phyloP scores from a whole-genome alignment of 2,329 filamentous ascomycete genomes.

The Aspergillus sp. region DNA sequence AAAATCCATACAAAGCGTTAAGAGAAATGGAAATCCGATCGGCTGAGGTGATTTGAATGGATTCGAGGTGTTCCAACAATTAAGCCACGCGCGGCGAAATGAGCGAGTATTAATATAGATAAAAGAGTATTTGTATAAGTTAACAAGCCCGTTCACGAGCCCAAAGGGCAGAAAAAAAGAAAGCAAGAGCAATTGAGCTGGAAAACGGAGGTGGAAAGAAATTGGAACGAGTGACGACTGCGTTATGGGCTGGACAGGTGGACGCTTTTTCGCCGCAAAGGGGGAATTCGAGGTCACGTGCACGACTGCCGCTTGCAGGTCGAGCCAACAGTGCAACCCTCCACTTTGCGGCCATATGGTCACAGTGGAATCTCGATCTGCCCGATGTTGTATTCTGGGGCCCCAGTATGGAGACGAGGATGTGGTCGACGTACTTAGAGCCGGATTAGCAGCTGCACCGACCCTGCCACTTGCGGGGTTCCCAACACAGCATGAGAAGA shows the following conservation, averaged over 20 bases:
- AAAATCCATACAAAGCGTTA: conserved; percentile 1
- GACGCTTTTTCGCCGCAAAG: conserved; percentile 18
- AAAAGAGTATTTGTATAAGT: neutral
- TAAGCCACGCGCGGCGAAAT: conserved; percentile 14
- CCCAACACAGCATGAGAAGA: too few relatives aligned
- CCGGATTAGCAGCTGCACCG: too few relatives aligned
- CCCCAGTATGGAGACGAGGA: neutral
- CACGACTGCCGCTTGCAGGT: conserved; percentile 12
- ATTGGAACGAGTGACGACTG: conserved; percentile 5
- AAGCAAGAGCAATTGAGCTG: conserved; percentile 3
- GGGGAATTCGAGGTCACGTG: conserved; percentile 20
- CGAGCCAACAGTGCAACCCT: neutral
- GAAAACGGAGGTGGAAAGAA: conserved; percentile 10
- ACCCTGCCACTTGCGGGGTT: too few relatives aligned
- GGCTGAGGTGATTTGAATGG: neutral
- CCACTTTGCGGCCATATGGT: neutral
- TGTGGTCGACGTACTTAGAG: neutral
- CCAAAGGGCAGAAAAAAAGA: neutral
- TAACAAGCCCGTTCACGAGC: neutral
- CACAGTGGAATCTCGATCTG: neutral
- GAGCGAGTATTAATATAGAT: neutral
- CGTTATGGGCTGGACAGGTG: conserved; percentile 1
- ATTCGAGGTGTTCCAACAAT: conserved; percentile 8
- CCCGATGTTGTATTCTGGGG: neutral
- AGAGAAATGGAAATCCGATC: neutral